Evolutionary conservation across 2,329 filamentous ascomycete species (phyloP), one percentile per base, ranked within the genome.

Genomic region (Fusarium continuum): DNA sequence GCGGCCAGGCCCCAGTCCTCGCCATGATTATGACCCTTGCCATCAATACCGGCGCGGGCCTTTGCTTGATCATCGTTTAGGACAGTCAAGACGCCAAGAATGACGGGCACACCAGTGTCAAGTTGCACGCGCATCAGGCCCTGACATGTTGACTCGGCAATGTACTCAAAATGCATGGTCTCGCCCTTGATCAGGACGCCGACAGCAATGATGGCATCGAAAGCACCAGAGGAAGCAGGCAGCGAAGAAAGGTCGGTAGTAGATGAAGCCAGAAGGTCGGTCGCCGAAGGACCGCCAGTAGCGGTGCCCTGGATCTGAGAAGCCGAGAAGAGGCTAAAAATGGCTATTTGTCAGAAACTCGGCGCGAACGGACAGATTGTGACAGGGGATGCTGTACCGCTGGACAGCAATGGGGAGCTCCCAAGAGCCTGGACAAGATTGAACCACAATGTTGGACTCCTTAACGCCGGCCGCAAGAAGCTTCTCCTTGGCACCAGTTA

Each of bases 121-220:
- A 98, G 83, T 77, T 96, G 93, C 56, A 98, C 88, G 65, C 92
- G 88, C 95, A 99, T 99, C 60, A 99, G 83, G 7, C 92, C 95
- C 61, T 97, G 92, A 55, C 88, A 92, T 7, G 96, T 93, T 34
- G 92, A 87, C 65, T 98, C 95, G 35, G 93, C 86, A 71, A 99
- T 99, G 80, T 99, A 98, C 80, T 99, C 95, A 73, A 99, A 99
- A 80, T 99, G 95, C 93, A 97, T 97, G 7, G 95, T 98, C 79
- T 96, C 91, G 76, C 95, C 95, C 82, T 99, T 99, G 81, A 99
- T 97, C 60, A 99, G 86, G 53, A 97, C 93, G 52, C 95, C 95
- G 68, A 99, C 91, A 48, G 95, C 93, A 67, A 99, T 93, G 64
- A 99, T 88, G 62, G 95, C 95, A 74, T 98, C 94, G 72, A 98